phyloP scores from a whole-genome alignment of 371 early-diverging fungal species.

The Apophysomyces sp. region DNA sequence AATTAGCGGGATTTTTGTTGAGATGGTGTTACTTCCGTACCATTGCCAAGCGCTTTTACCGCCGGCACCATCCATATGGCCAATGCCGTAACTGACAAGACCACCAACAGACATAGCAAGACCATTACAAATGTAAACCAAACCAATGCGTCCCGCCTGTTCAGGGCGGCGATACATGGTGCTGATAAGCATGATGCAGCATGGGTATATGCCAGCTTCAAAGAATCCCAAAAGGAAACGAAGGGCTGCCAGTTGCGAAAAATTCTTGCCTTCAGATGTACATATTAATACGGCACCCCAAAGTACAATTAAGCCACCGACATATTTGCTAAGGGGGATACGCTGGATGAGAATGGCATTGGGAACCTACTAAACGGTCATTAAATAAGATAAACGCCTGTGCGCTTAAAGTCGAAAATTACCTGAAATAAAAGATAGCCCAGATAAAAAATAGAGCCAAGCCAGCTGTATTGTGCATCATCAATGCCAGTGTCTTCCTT shows the following conservation, averaged over 20 bases:
- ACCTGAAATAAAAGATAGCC: constrained; percentile 21
- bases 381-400: not conserved
- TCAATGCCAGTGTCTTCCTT: constrained; percentile 11
- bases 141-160: constrained; percentile 26
- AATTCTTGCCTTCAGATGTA: constrained; percentile 12
- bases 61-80: constrained; percentile 37
- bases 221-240: constrained; percentile 33
- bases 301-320: constrained; percentile 22
- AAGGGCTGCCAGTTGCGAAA: constrained; percentile 22
- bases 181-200: constrained; percentile 24
- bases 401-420: not conserved
- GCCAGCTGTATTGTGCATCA: constrained; percentile 8
- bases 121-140: constrained; percentile 12
- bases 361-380: constrained; percentile 7
- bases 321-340: constrained; percentile 23
- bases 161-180: constrained; percentile 31
- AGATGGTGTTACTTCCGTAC: constrained; percentile 6
- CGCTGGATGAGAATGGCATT: constrained; percentile 39
- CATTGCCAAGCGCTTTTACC: constrained; percentile 53
- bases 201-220: constrained; percentile 33
- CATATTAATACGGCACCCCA: constrained; percentile 28
- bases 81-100: constrained; percentile 56
- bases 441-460: constrained; percentile 20
- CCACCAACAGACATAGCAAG: constrained; percentile 54
- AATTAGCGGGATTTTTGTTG: constrained; percentile 3